phyloP scores from a whole-genome alignment of 1,284 basidiomycete genomes.

The Ceratobasidium papillatum region DNA sequence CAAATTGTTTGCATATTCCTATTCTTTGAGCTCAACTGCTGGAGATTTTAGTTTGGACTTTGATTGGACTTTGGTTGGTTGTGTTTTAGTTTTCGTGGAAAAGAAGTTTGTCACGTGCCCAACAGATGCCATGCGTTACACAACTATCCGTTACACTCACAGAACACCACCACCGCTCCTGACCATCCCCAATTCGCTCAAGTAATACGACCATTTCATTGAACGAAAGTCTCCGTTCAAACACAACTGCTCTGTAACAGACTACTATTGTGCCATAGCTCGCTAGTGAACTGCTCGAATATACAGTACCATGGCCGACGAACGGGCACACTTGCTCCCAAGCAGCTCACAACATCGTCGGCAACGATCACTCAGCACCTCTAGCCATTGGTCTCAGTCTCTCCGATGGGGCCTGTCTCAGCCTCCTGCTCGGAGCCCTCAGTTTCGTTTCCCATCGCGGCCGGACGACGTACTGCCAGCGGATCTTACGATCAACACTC shows the following conservation, averaged over 20 bases:
- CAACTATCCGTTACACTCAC: neutral
- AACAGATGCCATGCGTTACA: neutral
- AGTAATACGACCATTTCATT: neutral
- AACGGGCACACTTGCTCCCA: constrained; percentile 21
- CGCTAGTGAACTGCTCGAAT: neutral
- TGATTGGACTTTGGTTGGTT: neutral
- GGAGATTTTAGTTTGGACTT: neutral
- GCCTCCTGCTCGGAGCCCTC: constrained; percentile 17
- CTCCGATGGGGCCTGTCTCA: constrained; percentile 21
- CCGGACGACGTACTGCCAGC: constrained; percentile 25
- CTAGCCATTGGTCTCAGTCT: constrained; percentile 37
- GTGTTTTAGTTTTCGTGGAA: neutral
- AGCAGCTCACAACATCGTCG: constrained; percentile 15
- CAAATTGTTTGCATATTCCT: too few relatives aligned
- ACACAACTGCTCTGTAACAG: neutral
- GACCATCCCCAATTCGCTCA: neutral
- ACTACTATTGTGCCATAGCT: neutral
- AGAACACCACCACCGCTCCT: neutral
- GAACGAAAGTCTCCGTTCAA: neutral
- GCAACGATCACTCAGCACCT: constrained; percentile 23
- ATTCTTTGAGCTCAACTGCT: too few relatives aligned
- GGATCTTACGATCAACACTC: constrained; percentile 26
- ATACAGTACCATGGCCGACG: constrained; percentile 16
- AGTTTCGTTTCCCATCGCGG: constrained; percentile 31
- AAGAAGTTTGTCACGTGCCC: neutral